Conservation (phyloP, 2,329 filamentous ascomycete species). For the Alternaria arbusti region DNA sequence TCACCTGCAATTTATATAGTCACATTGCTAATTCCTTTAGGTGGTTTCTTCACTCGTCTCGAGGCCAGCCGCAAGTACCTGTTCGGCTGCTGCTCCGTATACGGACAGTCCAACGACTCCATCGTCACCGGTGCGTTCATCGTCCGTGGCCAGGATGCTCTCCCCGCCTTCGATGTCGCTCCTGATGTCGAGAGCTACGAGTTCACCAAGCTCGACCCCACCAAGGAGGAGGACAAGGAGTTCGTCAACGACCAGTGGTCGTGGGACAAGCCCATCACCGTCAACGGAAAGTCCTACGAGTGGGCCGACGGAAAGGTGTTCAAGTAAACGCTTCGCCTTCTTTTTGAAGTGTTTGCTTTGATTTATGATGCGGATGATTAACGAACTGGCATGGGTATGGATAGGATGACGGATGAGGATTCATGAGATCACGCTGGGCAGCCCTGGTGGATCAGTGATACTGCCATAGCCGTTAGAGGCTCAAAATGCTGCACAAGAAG, state of each 20-base stretch:
- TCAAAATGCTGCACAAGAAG: conserved; percentile 34
- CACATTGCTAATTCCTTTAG: conserved; percentile 40
- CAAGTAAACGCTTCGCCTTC: conserved; percentile 72
- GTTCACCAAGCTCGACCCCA: conserved; percentile 95
- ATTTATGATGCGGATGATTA: conserved; percentile 46
- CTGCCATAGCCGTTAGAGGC: conserved; percentile 33
- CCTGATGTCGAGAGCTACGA: conserved; percentile 96
- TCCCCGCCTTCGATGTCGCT: conserved; percentile 92
- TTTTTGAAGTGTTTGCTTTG: conserved; percentile 21
- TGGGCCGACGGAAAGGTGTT: conserved; percentile 97
- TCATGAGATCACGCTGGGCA: conserved; percentile 32
- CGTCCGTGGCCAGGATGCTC: conserved; percentile 86
- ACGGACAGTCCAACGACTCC: conserved; percentile 85
- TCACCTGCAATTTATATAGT: neutral
- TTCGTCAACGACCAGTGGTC: conserved; percentile 88
- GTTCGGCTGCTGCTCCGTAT: conserved; percentile 90
- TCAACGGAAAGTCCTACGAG: conserved; percentile 86
- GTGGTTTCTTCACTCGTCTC: conserved; percentile 96
- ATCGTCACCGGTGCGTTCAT: conserved; percentile 93
- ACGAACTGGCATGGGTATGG: conserved; percentile 40
- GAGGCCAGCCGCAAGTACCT: conserved; percentile 98
- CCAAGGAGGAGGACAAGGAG: conserved; percentile 81
- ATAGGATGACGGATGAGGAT: conserved; percentile 32
- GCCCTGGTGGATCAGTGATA: conserved; percentile 34
- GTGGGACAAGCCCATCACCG: conserved; percentile 83